These are phyloP conservation scores for Ceratocystis lukuohia DNA, from an alignment of 2,329 filamentous ascomycete species.

Conservation along the genomic window DNA sequence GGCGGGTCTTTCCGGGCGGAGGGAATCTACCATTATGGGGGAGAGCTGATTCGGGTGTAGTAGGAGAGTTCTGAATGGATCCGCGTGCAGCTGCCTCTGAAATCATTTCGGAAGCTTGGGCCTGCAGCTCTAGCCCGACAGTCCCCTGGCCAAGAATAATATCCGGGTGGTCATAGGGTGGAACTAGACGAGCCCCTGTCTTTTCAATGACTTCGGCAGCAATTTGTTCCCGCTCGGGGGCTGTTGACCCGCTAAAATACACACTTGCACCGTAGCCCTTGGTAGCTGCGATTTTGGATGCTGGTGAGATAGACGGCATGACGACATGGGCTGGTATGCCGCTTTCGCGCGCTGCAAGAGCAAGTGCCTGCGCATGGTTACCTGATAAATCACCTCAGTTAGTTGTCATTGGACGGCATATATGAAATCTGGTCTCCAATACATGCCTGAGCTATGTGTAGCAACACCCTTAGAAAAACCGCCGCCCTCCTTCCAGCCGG, in stretches of 20 bases:
- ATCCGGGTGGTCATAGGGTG: constrained; percentile 84
- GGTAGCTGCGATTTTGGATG: constrained; percentile 79
- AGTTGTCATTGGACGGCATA: not conserved
- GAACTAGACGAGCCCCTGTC: constrained; percentile 67
- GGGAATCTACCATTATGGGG: constrained; percentile 13
- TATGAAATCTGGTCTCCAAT: not conserved
- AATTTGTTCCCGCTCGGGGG: constrained; percentile 65
- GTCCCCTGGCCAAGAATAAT: constrained; percentile 94
- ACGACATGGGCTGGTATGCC: constrained; percentile 72
- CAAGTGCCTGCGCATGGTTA: constrained; percentile 87
- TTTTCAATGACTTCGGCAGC: constrained; percentile 53
- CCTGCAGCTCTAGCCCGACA: constrained; percentile 64
- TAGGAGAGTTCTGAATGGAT: not conserved
- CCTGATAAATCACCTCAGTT: constrained; percentile 35
- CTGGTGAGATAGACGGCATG: constrained; percentile 75
- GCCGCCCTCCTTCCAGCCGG: constrained; percentile 46
- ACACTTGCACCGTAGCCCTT: constrained; percentile 62
- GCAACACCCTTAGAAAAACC: constrained; percentile 58
- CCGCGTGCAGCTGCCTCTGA: constrained; percentile 23
- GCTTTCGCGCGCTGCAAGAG: constrained; percentile 65
- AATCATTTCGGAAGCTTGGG: constrained; percentile 51
- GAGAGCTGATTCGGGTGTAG: not conserved
- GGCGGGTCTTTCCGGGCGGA: constrained; percentile 24
- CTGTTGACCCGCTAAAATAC: constrained; percentile 70
- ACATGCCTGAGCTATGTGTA: constrained; percentile 73